Base-by-base conservation (phyloP, 805 yeast genomes). In the Wilhelminamyces savonicus region DNA sequence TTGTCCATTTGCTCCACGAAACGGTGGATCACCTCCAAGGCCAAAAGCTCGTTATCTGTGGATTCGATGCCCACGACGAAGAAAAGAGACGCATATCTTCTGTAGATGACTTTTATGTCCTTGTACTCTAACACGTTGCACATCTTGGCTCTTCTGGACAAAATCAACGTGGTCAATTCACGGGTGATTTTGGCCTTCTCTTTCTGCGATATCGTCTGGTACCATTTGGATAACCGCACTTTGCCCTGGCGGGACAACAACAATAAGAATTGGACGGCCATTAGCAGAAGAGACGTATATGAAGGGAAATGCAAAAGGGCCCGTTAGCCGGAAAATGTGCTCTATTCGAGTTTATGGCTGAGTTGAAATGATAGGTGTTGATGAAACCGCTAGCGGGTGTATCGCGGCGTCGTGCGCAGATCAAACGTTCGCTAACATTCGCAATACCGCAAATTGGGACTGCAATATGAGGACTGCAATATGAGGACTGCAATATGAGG, bases 1-100 rank as follows among this genome's bases (percentile, higher is more conserved):
- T 82, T 81, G 63, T 92, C 98, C 96, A 92, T 86, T 41, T 85
- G 87, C 55, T 92, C 98, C 23, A 92, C 98, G 53, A 79, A 92
- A 37, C 97, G 69, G 54, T 92, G 98, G 29, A 92, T 79, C 12
- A 82, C 64, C 48, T 92, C 98, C 33, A 92, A 64, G 2, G 94
- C 78, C 31, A 85, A 58, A 39, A 92, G 66, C 53, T 92, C 98
- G 54, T 92, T 92, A 48, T 84, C 95, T 26, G 74, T 80, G 24
- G 72, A 69, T 29, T 82, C 92, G 16, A 88, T 76, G 0, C 95
- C 96, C 22, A 85, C 82, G 27, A 92, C 73, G 58, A 92, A 92
- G 46, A 85, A 92, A 34, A 92, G 63, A 27, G 95, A 84, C 1
- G 98, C 98, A 51, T 92, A 92, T 40, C 97, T 71, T 43, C 95